phyloP scores from a whole-genome alignment of 208 protist species.

The Trichomonas tenax region DNA sequence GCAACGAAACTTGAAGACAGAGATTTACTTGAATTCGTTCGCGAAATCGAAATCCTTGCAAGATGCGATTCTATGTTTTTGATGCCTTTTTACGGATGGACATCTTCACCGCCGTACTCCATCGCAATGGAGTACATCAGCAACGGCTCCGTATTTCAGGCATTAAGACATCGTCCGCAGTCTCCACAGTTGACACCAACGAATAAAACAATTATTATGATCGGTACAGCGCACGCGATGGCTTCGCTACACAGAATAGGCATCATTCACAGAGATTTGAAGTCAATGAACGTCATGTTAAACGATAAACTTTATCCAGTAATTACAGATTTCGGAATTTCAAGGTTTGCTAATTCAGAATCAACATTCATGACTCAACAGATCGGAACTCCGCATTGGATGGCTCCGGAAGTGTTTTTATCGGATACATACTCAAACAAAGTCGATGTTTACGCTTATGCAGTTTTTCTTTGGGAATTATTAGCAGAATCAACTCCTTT shows the following conservation, averaged over 20 bases:
- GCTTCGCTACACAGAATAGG: neutral
- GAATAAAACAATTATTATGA: conserved; percentile 4
- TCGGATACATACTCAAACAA: neutral
- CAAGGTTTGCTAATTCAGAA: neutral
- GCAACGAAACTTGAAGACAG: neutral
- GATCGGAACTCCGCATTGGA: neutral
- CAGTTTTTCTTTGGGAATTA: neutral
- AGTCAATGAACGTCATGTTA: neutral
- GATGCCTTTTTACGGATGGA: neutral
- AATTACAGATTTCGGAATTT: neutral
- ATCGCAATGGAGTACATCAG: neutral
- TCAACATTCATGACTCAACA: neutral
- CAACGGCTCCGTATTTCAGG: neutral
- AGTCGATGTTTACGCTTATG: conserved; percentile 12
- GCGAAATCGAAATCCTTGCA: neutral
- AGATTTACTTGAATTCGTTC: neutral
- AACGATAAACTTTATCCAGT: neutral
- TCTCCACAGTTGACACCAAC: neutral
- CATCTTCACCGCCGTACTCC: neutral
- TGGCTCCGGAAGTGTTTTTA: neutral
- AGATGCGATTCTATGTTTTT: neutral
- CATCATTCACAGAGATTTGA: neutral
- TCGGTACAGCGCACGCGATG: neutral
- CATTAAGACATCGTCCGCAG: neutral
- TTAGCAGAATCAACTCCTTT: neutral